phyloP scores from a whole-genome alignment of 192 early-diverging fungal genomes.

The Mortierella antarctica region DNA sequence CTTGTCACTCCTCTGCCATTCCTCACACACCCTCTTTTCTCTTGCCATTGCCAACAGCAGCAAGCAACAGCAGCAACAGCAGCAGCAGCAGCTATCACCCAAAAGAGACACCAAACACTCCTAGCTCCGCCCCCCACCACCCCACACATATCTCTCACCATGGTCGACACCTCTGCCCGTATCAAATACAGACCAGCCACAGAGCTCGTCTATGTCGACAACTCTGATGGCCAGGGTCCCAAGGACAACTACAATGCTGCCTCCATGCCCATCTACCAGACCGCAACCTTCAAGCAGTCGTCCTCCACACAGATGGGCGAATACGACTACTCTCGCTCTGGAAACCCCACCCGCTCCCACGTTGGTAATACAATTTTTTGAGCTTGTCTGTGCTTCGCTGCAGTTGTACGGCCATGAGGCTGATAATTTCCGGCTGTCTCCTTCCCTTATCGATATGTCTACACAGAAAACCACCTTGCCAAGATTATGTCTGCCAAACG shows the following conservation, averaged over 20 bases:
- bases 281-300: slow-evolving; percentile 96
- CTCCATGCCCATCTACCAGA: slow-evolving; percentile 97
- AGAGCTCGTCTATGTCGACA: slow-evolving; percentile 80
- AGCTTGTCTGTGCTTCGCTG: too few relatives aligned
- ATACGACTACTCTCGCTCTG: slow-evolving; percentile 96
- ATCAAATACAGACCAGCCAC: slow-evolving; percentile 77
- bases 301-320: slow-evolving; percentile 84
- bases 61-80: background rate
- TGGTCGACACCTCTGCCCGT: slow-evolving; percentile 40
- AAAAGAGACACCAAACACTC: background rate
- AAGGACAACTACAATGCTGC: slow-evolving; percentile 91
- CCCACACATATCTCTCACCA: slow-evolving; percentile 5
- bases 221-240: slow-evolving; percentile 63
- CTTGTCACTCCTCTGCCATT: too few relatives aligned
- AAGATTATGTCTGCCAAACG: slow-evolving; percentile 93
- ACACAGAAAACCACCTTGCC: slow-evolving; percentile 89
- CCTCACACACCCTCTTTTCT: background rate
- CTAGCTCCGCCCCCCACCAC: background rate
- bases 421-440: background rate
- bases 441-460: background rate
- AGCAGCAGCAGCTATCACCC: background rate
- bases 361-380: slow-evolving; percentile 62
- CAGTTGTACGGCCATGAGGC: too few relatives aligned
- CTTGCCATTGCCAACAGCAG: background rate
- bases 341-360: slow-evolving; percentile 96